Evolutionary conservation across 1,139 yeast species (phyloP).

Genomic region (Nakaseomyces glabratus): DNA sequence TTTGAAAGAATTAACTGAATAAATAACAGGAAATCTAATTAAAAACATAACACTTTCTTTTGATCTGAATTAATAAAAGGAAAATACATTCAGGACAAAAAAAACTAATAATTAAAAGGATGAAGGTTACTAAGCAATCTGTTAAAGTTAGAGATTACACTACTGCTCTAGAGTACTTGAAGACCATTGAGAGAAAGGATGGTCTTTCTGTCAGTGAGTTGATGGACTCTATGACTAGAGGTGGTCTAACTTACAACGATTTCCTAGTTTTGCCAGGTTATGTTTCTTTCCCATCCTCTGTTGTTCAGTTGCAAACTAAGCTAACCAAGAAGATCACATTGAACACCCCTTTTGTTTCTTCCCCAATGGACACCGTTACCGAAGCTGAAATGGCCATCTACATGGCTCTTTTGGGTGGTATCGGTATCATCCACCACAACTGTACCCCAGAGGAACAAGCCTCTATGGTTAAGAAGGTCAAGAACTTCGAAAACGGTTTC

Average conservation of each 20-base stretch:
- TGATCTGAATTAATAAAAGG: too few relatives aligned
- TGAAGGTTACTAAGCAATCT: constrained; percentile 7
- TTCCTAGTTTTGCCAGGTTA: constrained; percentile 92
- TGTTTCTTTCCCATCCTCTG: constrained; percentile 76
- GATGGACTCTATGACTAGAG: constrained; percentile 83
- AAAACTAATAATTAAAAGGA: too few relatives aligned
- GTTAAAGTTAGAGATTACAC: constrained; percentile 40
- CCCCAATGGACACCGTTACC: constrained; percentile 99
- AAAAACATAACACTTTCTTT: too few relatives aligned
- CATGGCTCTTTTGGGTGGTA: constrained; percentile 98
- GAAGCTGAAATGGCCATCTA: constrained; percentile 96
- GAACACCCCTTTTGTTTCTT: constrained; percentile 90
- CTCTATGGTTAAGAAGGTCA: constrained; percentile 93
- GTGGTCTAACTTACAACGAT: constrained; percentile 97
- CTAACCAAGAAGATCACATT: constrained; percentile 85
- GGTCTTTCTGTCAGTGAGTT: constrained; percentile 78
- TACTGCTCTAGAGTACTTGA: constrained; percentile 60
- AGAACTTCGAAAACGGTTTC: constrained; percentile 95
- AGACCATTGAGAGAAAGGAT: constrained; percentile 61
- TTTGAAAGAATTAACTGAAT: too few relatives aligned
- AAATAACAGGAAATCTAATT: too few relatives aligned
- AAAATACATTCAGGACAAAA: too few relatives aligned
- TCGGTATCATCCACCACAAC: constrained; percentile 97
- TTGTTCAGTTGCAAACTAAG: constrained; percentile 70
- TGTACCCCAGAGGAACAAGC: constrained; percentile 97